A percentile compares a stretch with the other conserved stretches of the same genome.
phyloP scores from a whole-genome alignment of 176 grass and related monocot species.

The Saccharum spontaneum region DNA sequence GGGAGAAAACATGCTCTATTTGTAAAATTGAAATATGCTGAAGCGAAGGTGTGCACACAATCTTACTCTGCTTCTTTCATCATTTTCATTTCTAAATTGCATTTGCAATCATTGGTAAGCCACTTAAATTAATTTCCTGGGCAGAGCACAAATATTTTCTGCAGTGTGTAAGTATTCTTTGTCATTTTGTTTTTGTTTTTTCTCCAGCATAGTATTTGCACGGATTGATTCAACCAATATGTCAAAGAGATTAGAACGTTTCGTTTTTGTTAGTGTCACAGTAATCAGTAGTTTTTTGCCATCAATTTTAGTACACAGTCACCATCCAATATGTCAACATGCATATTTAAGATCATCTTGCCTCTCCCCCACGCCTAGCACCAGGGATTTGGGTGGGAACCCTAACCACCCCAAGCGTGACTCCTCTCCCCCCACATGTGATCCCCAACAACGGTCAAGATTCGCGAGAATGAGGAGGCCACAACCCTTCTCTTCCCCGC shows the following conservation, averaged over 20 bases:
- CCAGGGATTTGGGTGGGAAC: neutral
- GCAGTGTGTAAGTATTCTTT: slow-evolving; percentile 12
- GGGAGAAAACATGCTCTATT: slow-evolving; percentile 70
- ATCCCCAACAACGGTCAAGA: too few species aligned
- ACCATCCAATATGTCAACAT: slow-evolving; percentile 1
- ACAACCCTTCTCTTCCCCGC: too few species aligned
- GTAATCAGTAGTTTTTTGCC: neutral
- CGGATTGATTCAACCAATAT: slow-evolving; percentile 34
- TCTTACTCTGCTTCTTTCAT: slow-evolving; percentile 4
- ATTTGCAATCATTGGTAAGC: neutral
- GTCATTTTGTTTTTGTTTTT: neutral
- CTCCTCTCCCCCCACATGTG: too few species aligned
- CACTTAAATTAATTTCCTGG: neutral
- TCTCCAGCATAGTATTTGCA: slow-evolving; percentile 73
- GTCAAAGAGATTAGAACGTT: neutral
- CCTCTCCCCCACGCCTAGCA: neutral
- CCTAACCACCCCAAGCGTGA: too few species aligned
- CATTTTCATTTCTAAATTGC: slow-evolving; percentile 10
- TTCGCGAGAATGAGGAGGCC: too few species aligned
- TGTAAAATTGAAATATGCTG: slow-evolving; percentile 79
- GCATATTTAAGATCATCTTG: neutral
- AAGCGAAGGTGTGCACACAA: slow-evolving; percentile 64
- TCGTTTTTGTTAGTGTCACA: neutral
- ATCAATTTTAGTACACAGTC: neutral
- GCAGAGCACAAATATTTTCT: neutral